These are phyloP conservation scores for Dryas integrifolia DNA, from an alignment of 331 rosid species.

Conservation along the genomic window DNA sequence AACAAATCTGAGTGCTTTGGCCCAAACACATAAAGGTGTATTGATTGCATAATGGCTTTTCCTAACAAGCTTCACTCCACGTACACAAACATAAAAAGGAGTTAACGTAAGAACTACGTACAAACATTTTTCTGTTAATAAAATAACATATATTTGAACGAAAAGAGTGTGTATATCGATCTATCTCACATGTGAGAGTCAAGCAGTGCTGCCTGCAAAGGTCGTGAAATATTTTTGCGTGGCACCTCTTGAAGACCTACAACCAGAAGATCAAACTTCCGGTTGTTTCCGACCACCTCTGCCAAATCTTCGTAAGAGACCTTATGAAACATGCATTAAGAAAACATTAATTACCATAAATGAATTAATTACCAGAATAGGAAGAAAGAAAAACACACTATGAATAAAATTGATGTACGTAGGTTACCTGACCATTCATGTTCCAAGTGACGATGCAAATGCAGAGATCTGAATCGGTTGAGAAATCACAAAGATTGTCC, in stretches of 20 bases:
- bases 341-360: no score
- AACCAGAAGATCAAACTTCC: conserved; percentile 56
- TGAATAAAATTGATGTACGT: background rate
- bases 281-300: conserved; percentile 44
- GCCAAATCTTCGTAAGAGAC: conserved; percentile 51
- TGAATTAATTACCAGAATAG: no score
- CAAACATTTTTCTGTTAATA: no score
- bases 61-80: conserved; percentile 56
- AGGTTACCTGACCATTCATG: conserved; percentile 60
- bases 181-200: conserved; percentile 50
- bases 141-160: no score
- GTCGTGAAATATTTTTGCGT: conserved; percentile 32
- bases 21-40: conserved; percentile 70
- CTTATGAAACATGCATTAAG: conserved; percentile 12
- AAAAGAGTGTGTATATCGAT: no score
- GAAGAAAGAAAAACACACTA: no score
- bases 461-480: conserved; percentile 50
- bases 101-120: no score
- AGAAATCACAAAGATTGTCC: conserved; percentile 36
- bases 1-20: conserved; percentile 44
- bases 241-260: conserved; percentile 83
- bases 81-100: no score
- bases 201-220: conserved; percentile 37
- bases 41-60: conserved; percentile 62
- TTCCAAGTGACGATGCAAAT: conserved; percentile 67